Percentiles rank a stretch among this genome's conserved stretches.
Evolutionary conservation across 768 basidiomycete genomes (phyloP).

Genomic region (Kwoniella sp.): DNA sequence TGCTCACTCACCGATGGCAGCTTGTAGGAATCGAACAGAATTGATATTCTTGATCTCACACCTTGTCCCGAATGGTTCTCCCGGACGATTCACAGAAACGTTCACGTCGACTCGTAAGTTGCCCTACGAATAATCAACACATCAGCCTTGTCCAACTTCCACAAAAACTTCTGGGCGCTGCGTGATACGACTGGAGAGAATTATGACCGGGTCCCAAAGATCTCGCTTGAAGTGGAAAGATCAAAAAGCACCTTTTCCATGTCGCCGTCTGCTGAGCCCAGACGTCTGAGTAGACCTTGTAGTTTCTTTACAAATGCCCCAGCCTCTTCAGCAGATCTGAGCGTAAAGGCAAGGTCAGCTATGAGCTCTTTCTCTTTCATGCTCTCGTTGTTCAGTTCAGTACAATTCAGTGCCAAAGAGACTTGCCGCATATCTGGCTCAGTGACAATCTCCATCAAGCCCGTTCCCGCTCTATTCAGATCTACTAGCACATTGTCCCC

Average conservation of each 20-base stretch:
- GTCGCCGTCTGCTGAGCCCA: slow-evolving; percentile 89
- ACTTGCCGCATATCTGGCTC: slow-evolving; percentile 78
- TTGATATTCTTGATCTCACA: slow-evolving; percentile 98
- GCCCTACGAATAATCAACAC: slow-evolving; percentile 64
- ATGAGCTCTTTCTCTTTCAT: not conserved
- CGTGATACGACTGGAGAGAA: too few relatives aligned
- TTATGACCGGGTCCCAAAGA: too few relatives aligned
- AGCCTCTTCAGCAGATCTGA: slow-evolving; percentile 81
- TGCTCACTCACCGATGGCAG: slow-evolving; percentile 77
- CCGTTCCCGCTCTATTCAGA: slow-evolving; percentile 84
- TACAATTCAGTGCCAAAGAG: too few relatives aligned
- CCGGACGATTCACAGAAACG: slow-evolving; percentile 76
- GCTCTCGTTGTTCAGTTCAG: too few relatives aligned
- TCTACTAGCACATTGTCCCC: slow-evolving; percentile 63
- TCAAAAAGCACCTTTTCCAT: slow-evolving; percentile 78
- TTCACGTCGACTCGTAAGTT: slow-evolving; percentile 95
- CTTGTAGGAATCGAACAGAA: slow-evolving; percentile 78
- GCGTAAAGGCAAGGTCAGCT: not conserved
- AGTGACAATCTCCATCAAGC: slow-evolving; percentile 93
- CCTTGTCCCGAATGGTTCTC: slow-evolving; percentile 66
- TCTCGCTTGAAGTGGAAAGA: not conserved
- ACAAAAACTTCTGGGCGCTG: too few relatives aligned
- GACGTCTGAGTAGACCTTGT: slow-evolving; percentile 74
- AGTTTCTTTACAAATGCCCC: slow-evolving; percentile 80
- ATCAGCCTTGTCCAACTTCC: too few relatives aligned